Percentiles rank a stretch among this genome's conserved stretches.
phyloP scores from a whole-genome alignment of 768 basidiomycete genomes.

The Lentinula lateritia region DNA sequence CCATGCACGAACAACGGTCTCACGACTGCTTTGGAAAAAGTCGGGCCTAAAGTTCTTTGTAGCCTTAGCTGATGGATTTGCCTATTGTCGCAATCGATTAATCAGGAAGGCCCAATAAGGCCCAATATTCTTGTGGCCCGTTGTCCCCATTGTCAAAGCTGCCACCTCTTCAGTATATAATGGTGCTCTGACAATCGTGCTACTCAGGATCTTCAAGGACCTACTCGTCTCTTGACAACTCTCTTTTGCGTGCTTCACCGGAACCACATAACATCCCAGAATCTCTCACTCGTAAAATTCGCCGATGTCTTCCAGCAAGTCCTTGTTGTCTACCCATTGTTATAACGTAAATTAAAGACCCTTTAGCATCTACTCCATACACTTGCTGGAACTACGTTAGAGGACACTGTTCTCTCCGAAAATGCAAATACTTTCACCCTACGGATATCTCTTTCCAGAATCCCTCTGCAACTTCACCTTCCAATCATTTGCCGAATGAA shows the following conservation, averaged over 20 bases:
- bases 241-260: too few species aligned
- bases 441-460: slow-evolving; percentile 8
- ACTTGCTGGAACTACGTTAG: slow-evolving; percentile 28
- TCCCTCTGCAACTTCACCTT: slow-evolving; percentile 8
- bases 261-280: too few species aligned
- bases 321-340: not conserved
- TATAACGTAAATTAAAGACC: too few species aligned
- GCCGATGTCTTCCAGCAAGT: not conserved
- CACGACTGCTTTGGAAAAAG: too few species aligned
- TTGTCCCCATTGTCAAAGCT: not conserved
- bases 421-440: slow-evolving; percentile 34
- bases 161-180: not conserved
- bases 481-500: not conserved
- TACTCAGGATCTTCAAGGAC: too few species aligned
- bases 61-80: too few species aligned
- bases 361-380: not conserved
- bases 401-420: slow-evolving; percentile 16
- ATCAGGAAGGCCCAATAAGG: not conserved
- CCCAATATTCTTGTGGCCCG: not conserved
- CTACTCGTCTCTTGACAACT: too few species aligned
- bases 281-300: too few species aligned
- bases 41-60: too few species aligned
- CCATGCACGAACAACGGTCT: too few species aligned
- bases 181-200: too few species aligned
- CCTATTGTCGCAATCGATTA: not conserved